Evolutionary conservation across 257 asterid species (phyloP).

Genomic region (Thymus quinquecostatus): DNA sequence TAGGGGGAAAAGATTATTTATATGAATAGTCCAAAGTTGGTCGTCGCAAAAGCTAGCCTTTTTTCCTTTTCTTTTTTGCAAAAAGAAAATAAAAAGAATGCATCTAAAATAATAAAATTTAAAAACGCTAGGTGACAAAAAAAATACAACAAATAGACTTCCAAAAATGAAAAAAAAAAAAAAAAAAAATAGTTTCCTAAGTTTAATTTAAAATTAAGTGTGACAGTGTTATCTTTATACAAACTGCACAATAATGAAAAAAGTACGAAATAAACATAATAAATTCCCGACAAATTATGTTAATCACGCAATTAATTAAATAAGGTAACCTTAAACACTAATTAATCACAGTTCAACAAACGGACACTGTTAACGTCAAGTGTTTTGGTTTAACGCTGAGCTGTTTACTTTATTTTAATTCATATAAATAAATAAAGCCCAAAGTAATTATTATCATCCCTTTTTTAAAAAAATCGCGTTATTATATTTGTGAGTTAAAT

Average conservation of each 20-base stretch:
- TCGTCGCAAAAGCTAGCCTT: not conserved
- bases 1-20: not conserved
- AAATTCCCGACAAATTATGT: slow-evolving; percentile 21
- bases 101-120: not conserved
- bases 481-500: slow-evolving; percentile 4
- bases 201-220: slow-evolving; percentile 20
- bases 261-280: not conserved
- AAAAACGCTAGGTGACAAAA: slow-evolving; percentile 22
- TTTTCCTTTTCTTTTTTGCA: not conserved
- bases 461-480: not conserved
- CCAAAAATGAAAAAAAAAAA: slow-evolving; percentile 14
- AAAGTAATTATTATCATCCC: slow-evolving; percentile 22
- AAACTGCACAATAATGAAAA: slow-evolving; percentile 12
- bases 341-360: slow-evolving; percentile 20
- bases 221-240: slow-evolving; percentile 24
- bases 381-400: slow-evolving; percentile 19
- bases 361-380: slow-evolving; percentile 19
- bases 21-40: not conserved
- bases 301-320: slow-evolving; percentile 11
- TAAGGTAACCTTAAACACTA: slow-evolving; percentile 20
- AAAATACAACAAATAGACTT: not conserved
- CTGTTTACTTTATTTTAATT: slow-evolving; percentile 1
- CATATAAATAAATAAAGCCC: not conserved
- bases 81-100: not conserved
- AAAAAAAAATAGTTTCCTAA: not conserved